These are phyloP conservation scores for Coniferiporia sulphurascens DNA, from an alignment of 1,284 basidiomycete genomes.

Conservation along the genomic window DNA sequence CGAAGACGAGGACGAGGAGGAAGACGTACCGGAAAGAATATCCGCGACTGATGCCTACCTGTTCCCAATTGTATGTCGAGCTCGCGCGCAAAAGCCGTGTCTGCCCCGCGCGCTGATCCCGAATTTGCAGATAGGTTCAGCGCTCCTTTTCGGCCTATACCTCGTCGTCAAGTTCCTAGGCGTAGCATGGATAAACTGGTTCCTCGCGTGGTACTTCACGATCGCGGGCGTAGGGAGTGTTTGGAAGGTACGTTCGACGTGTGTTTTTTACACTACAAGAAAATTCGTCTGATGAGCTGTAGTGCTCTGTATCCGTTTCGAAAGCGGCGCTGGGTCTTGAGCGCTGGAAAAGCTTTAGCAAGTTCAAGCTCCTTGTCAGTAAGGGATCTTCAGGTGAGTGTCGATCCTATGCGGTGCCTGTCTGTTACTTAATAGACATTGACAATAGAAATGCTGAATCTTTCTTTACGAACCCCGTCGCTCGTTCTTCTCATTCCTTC, in stretches of 20 bases:
- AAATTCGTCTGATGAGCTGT: constrained; percentile 13
- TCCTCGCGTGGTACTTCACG: constrained; percentile 76
- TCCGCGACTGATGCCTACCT: constrained; percentile 68
- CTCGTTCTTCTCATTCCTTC: constrained; percentile 62
- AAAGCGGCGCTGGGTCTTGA: constrained; percentile 42
- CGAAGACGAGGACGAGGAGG: constrained; percentile 30
- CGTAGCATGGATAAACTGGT: constrained; percentile 76
- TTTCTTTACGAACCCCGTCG: constrained; percentile 60
- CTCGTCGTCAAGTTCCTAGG: constrained; percentile 73
- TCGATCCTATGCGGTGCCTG: not conserved
- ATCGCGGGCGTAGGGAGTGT: constrained; percentile 59
- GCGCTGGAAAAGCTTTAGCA: constrained; percentile 51
- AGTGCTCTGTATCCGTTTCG: constrained; percentile 49
- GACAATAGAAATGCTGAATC: constrained; percentile 36
- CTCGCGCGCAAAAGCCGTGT: constrained; percentile 9
- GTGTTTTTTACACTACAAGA: not conserved
- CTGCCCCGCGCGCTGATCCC: constrained; percentile 3
- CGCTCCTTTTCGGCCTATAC: constrained; percentile 63
- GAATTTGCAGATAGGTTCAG: constrained; percentile 53
- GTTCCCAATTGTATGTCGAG: constrained; percentile 61
- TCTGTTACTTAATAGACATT: constrained; percentile 14
- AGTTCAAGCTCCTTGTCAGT: constrained; percentile 37
- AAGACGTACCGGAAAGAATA: constrained; percentile 51
- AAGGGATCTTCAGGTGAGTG: constrained; percentile 42
- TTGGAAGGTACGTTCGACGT: constrained; percentile 49